These are phyloP conservation scores for Fusarium oxysporum DNA, from an alignment of 2,329 filamentous ascomycete species.

Conservation along the genomic window DNA sequence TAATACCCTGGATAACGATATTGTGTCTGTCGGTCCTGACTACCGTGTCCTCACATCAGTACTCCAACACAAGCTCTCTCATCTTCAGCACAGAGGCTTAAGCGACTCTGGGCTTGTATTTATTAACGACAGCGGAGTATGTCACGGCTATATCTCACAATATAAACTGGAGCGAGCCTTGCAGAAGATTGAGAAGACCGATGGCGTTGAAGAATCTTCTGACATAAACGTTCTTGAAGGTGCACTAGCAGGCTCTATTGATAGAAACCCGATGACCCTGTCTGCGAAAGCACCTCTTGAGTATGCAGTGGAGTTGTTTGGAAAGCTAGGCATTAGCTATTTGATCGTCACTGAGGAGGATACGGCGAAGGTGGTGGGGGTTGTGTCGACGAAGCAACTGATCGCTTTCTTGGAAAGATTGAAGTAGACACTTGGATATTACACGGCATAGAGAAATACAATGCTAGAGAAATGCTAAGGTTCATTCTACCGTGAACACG, in stretches of 20 bases:
- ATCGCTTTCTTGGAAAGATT: neutral
- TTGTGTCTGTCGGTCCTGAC: neutral
- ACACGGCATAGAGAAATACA: rapidly evolving
- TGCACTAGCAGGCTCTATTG: neutral
- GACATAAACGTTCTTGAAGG: slow-evolving; percentile 4
- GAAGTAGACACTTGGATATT: neutral
- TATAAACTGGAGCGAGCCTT: neutral
- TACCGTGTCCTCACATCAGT: neutral
- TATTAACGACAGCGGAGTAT: neutral
- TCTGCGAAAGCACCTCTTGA: slow-evolving; percentile 15
- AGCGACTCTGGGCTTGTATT: slow-evolving; percentile 17
- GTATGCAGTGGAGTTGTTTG: slow-evolving; percentile 22
- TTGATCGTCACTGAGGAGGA: slow-evolving; percentile 9
- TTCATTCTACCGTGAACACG: rapidly evolving
- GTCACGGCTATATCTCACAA: slow-evolving; percentile 6
- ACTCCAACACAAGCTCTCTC: neutral
- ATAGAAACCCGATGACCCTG: slow-evolving; percentile 7
- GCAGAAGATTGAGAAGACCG: neutral
- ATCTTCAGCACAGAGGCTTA: neutral
- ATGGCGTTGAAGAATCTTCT: neutral
- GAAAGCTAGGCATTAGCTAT: slow-evolving; percentile 2
- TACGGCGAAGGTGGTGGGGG: slow-evolving; percentile 13
- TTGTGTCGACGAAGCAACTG: slow-evolving; percentile 4
- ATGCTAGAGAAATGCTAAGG: rapidly evolving
- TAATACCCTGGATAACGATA: neutral